Base-by-base conservation (phyloP, 371 early-diverging fungal genomes). In the Zychaea mexicana region DNA sequence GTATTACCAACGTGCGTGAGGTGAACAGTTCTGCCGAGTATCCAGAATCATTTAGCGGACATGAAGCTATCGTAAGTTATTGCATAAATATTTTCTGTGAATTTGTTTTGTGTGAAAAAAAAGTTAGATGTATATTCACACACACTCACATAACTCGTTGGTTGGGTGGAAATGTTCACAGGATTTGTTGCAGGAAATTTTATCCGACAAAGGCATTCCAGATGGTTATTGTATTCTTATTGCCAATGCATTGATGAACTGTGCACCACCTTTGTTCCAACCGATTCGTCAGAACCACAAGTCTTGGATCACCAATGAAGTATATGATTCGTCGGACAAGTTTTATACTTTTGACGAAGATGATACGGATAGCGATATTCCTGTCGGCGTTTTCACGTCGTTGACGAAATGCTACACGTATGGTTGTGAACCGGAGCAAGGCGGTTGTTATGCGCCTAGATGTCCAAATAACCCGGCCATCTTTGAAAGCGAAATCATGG, bases 261-360 rank as follows among this genome's bases (percentile, higher is more conserved):
- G 71, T 15, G 61, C 38, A 19, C 76, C 76, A 2, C 63, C 65
- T 12, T 28, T 82, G 21, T 74, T 82, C 45, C 60, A 70, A 10
- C 82, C 82, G 0, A 65, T 82, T 10, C 73, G 69, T 27, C 77
- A 79, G 57, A 79, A 79, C 15, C 73, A 82, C 62, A 78, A 75
- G 57, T 79, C 82, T 2, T 68, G 77, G 17, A 73, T 73, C 26
- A 66, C 73, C 13, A 67, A 63, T 36, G 68, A 69, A 2, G 54
- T 79, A 9, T 78, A 71, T 57, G 72, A 81, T 47, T 81, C 79
- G 0, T 59, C 71, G 5, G 76, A 77, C 54, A 76, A 82, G 58
- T 61, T 73, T 22, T 82, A 82, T 60, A 72, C 79, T 1, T 62
- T 79, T 54, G 74, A 68, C 39, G 82, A 74, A 38, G 75, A 76